Conservation (phyloP, 2,329 filamentous ascomycete species). For the Ophiostoma sp. region DNA sequence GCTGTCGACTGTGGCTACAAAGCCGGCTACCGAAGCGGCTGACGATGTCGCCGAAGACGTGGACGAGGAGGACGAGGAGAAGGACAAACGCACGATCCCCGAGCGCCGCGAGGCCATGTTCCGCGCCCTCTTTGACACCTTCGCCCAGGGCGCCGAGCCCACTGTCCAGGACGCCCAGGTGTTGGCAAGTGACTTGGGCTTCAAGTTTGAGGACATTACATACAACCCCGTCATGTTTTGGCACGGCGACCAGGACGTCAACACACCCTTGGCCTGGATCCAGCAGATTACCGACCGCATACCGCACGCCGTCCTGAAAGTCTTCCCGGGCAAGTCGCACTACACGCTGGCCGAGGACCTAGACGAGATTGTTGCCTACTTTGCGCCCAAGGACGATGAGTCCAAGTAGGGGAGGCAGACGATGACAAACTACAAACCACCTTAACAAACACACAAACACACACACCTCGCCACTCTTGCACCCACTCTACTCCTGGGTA, state of each 20-base stretch:
- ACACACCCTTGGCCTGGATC: conserved; percentile 39
- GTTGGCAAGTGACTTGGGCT: conserved; percentile 38
- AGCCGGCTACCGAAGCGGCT: neutral
- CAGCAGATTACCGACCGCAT: conserved; percentile 42
- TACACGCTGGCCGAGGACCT: conserved; percentile 16
- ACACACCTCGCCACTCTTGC: neutral
- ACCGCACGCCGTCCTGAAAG: conserved; percentile 37
- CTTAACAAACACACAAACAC: neutral
- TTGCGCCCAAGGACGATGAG: neutral
- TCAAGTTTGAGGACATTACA: conserved; percentile 35
- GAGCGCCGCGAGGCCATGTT: conserved; percentile 35
- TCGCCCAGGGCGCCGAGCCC: conserved; percentile 34
- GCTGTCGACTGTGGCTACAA: conserved; percentile 30
- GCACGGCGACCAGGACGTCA: conserved; percentile 38
- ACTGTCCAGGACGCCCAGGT: conserved; percentile 37
- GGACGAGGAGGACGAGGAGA: conserved; percentile 14
- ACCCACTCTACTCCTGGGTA: neutral
- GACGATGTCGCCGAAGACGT: conserved; percentile 11
- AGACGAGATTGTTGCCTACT: conserved; percentile 26
- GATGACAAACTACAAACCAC: neutral
- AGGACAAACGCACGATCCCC: conserved; percentile 21
- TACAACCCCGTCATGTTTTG: conserved; percentile 36
- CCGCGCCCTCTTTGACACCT: conserved; percentile 36
- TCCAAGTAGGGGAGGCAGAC: neutral
- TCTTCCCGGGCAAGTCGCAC: conserved; percentile 40